Conservation (phyloP, 1,139 yeast genomes). For the Protomyces pachydermus region DNA sequence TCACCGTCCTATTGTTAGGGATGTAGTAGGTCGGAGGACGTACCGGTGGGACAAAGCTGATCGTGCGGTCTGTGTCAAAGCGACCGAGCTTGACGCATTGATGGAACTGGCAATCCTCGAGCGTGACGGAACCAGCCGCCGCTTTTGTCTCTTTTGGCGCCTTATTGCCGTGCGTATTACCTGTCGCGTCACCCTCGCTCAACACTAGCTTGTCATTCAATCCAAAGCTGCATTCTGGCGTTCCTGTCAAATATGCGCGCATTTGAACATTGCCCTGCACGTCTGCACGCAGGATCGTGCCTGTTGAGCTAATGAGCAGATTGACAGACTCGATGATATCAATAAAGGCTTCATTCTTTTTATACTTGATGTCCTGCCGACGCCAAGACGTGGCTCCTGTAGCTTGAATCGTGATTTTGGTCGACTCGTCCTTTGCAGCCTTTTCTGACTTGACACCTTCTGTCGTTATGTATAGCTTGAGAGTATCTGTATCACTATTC, state of each 20-base stretch:
- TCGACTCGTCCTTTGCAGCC: constrained; percentile 33
- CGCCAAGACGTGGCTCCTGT: constrained; percentile 63
- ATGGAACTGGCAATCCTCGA: constrained; percentile 83
- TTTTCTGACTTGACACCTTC: constrained; percentile 36
- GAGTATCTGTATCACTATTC: constrained; percentile 54
- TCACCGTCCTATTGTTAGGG: constrained; percentile 56
- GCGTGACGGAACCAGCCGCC: constrained; percentile 50
- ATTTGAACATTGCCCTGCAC: constrained; percentile 73
- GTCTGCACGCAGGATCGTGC: constrained; percentile 59
- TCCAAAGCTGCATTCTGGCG: constrained; percentile 68
- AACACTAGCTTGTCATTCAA: constrained; percentile 47
- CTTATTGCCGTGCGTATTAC: constrained; percentile 28
- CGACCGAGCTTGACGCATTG: constrained; percentile 72
- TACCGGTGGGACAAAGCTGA: constrained; percentile 70
- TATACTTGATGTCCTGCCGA: constrained; percentile 62
- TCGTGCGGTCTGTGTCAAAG: constrained; percentile 62
- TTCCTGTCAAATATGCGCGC: constrained; percentile 71
- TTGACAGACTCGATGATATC: constrained; percentile 73
- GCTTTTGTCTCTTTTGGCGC: constrained; percentile 35
- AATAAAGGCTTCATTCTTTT: constrained; percentile 74
- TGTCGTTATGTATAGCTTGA: constrained; percentile 44
- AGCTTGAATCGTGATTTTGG: constrained; percentile 43
- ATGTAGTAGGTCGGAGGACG: not conserved
- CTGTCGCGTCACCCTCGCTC: constrained; percentile 30
- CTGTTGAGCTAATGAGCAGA: constrained; percentile 51